phyloP scores from a whole-genome alignment of 1,284 basidiomycete genomes.

The Laetiporus sulphureus region DNA sequence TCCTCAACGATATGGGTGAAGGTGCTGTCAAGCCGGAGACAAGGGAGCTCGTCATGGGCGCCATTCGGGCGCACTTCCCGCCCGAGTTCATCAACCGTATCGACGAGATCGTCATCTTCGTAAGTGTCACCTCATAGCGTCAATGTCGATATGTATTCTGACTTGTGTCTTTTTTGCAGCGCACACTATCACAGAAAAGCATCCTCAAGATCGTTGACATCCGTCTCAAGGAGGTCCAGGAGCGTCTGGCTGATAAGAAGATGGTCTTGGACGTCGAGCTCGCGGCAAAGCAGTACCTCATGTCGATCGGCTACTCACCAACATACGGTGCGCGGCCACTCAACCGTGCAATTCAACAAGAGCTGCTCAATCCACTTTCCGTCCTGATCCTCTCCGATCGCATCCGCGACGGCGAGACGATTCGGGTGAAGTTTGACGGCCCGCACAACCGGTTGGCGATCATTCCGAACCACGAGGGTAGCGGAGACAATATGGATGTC shows the following conservation, averaged over 20 bases:
- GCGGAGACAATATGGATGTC: slow-evolving; percentile 53
- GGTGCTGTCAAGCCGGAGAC: slow-evolving; percentile 65
- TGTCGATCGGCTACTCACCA: slow-evolving; percentile 80
- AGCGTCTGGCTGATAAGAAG: slow-evolving; percentile 75
- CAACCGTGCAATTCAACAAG: slow-evolving; percentile 87
- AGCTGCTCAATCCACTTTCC: slow-evolving; percentile 90
- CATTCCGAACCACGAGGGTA: slow-evolving; percentile 81
- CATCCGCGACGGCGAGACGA: slow-evolving; percentile 77
- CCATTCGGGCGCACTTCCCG: slow-evolving; percentile 82
- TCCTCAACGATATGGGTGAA: slow-evolving; percentile 73
- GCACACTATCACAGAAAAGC: slow-evolving; percentile 68
- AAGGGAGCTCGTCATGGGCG: slow-evolving; percentile 64
- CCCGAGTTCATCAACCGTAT: slow-evolving; percentile 93
- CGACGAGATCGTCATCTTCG: slow-evolving; percentile 88
- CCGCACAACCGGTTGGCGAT: slow-evolving; percentile 79
- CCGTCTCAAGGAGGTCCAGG: slow-evolving; percentile 58
- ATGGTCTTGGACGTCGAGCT: slow-evolving; percentile 75
- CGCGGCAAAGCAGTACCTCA: slow-evolving; percentile 78
- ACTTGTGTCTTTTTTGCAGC: slow-evolving; percentile 40
- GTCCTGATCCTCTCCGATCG: slow-evolving; percentile 82
- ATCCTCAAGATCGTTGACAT: slow-evolving; percentile 84
- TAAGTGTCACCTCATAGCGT: slow-evolving; percentile 33
- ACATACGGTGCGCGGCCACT: slow-evolving; percentile 89
- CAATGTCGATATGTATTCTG: slow-evolving; percentile 11
- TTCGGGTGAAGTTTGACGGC: slow-evolving; percentile 77